These are phyloP conservation scores for Dacryopinax primogenitus DNA, from an alignment of 768 basidiomycete genomes.

Conservation along the genomic window DNA sequence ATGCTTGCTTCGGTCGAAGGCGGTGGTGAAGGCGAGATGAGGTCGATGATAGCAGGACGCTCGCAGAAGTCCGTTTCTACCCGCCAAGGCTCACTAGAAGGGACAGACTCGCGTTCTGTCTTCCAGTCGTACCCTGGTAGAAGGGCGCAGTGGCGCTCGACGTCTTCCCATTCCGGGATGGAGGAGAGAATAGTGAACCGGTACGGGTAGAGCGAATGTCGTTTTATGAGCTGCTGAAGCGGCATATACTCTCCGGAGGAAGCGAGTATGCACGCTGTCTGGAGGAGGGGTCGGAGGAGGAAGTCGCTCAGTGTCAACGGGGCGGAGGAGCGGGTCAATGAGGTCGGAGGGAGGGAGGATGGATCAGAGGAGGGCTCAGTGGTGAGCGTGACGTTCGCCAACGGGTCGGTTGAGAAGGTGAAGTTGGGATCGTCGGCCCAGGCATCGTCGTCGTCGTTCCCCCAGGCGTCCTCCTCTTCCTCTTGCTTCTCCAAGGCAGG, in stretches of 20 bases:
- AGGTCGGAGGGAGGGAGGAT: background rate
- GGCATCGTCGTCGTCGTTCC: slow-evolving; percentile 42
- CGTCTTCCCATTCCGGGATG: slow-evolving; percentile 61
- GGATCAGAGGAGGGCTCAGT: background rate
- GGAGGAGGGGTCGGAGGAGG: slow-evolving; percentile 44
- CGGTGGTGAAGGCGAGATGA: background rate
- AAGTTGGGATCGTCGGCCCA: slow-evolving; percentile 15
- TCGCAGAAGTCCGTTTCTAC: slow-evolving; percentile 13
- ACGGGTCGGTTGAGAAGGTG: no score
- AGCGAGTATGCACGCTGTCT: slow-evolving; percentile 53
- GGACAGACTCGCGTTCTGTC: slow-evolving; percentile 33
- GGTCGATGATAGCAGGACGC: slow-evolving; percentile 8
- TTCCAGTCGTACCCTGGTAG: slow-evolving; percentile 49
- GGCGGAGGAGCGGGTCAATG: slow-evolving; percentile 18
- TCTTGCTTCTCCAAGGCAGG: slow-evolving; percentile 32
- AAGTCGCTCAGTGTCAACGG: slow-evolving; percentile 51
- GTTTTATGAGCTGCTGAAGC: slow-evolving; percentile 43
- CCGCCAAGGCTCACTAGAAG: slow-evolving; percentile 10
- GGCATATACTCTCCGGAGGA: slow-evolving; percentile 46
- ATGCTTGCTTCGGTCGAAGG: slow-evolving; percentile 11
- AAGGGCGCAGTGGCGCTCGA: slow-evolving; percentile 45
- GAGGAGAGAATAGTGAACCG: slow-evolving; percentile 57
- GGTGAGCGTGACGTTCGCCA: slow-evolving; percentile 16
- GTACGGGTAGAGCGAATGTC: slow-evolving; percentile 56
- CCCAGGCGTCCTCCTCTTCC: slow-evolving; percentile 38